Conservation (phyloP, 202 grass and related monocot genomes). For the Brachypodium distachyon region DNA sequence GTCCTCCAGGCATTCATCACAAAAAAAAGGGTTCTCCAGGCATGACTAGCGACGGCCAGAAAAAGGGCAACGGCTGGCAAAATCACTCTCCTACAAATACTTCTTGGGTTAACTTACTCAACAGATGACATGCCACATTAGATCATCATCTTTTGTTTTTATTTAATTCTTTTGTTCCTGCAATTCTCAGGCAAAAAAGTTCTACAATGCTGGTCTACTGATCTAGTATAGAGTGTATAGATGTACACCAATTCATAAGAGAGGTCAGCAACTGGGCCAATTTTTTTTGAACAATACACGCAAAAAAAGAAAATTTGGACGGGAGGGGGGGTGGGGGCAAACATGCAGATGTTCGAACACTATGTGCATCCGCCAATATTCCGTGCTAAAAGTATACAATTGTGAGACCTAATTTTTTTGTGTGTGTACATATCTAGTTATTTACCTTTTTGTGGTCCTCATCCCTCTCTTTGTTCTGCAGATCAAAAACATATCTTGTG, state of each 20-base stretch:
- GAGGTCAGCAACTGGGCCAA: not conserved
- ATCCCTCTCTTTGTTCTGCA: not conserved
- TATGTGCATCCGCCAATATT: not conserved
- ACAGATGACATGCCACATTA: not conserved
- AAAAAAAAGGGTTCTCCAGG: conserved; percentile 28
- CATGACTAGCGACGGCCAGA: conserved; percentile 21
- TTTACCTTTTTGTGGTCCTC: no score
- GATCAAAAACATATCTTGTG: not conserved
- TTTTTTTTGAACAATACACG: no score
- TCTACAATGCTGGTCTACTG: no score
- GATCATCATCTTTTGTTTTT: not conserved
- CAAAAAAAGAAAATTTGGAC: not conserved
- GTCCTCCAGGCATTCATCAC: not conserved
- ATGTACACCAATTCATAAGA: not conserved
- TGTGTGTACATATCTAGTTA: no score
- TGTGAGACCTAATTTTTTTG: no score
- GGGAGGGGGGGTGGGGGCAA: no score
- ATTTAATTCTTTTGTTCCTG: not conserved
- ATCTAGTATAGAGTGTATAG: not conserved
- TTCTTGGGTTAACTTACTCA: conserved; percentile 36
- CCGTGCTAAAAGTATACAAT: no score
- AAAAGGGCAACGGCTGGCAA: not conserved
- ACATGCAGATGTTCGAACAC: not conserved
- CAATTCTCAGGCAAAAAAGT: not conserved
- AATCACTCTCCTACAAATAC: not conserved